Evolutionary conservation across 2,329 filamentous ascomycete species (phyloP), one percentile per base, ranked within the genome.

Genomic region (Nothophaeocryptopus gaeumannii): DNA sequence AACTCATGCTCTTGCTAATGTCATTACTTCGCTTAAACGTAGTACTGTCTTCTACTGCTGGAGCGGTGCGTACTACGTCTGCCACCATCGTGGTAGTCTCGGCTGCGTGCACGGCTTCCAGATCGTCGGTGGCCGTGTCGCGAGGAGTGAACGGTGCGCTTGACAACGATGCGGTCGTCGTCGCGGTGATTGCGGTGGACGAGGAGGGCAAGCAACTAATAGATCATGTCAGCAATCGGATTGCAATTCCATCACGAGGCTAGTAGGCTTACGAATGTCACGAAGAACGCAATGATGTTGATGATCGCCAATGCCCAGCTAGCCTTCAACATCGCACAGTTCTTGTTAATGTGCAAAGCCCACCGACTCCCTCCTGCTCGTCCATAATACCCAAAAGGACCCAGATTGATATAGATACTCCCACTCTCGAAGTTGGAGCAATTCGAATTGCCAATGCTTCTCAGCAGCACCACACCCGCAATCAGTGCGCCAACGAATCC

Each of bases 291-390:
- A 57, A 93, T 74, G 58, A 77, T 75, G 69, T 93, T 88, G 79
- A 96, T 95, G 69, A 97, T 96, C 41, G 82, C 89, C 60, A 96
- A 84, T 2, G 89, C 92, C 72, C 89, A 97, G 59, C 78, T 80
- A 1, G 91, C 86, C 80, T 96, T 97, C 65, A 96, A 81, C 89
- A 96, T 93, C 42, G 86, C 81, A 72, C 92, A 97, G 5, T 83
- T 82, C 77, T 92, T 92, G 70, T 88, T 78, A 33, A 84, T 70
- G 45, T 78, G 70, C 35, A 53, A 14, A 15, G 45, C 46, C n/a
- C 41, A 42, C 8, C 63, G 63, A 48, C 71, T 77, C 32, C 79
- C 68, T 29, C 71, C 73, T 31, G 70, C 59, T 7, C 42, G 15
- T 4, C 51, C 51, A 44, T 49, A 49, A 12, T 50, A 42, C 10